Evolutionary conservation across 1,284 basidiomycete species (phyloP).

Genomic region (Fomitopsis betulina): DNA sequence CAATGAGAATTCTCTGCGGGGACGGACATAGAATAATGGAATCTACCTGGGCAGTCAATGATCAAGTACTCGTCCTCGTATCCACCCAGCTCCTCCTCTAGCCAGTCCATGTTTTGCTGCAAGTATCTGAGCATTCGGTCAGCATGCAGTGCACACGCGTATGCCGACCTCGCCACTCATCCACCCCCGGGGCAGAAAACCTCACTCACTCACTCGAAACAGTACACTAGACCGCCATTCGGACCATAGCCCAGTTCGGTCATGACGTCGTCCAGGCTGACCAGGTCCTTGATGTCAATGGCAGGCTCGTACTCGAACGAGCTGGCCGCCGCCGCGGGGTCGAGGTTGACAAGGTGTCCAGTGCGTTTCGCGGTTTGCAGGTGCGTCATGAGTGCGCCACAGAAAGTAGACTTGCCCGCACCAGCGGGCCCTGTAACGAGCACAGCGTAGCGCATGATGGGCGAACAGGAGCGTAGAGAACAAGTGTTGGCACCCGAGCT

Average conservation of each 20-base stretch:
- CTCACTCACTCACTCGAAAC: slow-evolving; percentile 92
- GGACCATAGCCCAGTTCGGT: slow-evolving; percentile 92
- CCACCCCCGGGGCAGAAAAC: neutral
- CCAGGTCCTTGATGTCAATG: slow-evolving; percentile 93
- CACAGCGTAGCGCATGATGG: slow-evolving; percentile 83
- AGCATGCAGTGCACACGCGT: neutral
- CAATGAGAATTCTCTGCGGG: neutral
- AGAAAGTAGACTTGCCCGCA: slow-evolving; percentile 97
- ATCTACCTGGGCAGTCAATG: slow-evolving; percentile 93
- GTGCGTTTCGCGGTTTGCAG: slow-evolving; percentile 80
- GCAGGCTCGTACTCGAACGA: slow-evolving; percentile 92
- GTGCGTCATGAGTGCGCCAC: slow-evolving; percentile 86
- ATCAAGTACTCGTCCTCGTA: slow-evolving; percentile 98
- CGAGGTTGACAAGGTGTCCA: slow-evolving; percentile 94
- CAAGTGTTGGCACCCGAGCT: neutral
- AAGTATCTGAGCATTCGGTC: slow-evolving; percentile 67
- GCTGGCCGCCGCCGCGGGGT: slow-evolving; percentile 86
- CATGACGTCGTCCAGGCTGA: slow-evolving; percentile 96
- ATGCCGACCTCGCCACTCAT: neutral
- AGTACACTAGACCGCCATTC: slow-evolving; percentile 96
- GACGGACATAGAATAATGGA: neutral
- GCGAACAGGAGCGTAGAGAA: neutral
- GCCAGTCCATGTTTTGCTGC: slow-evolving; percentile 96
- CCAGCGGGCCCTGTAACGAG: slow-evolving; percentile 91
- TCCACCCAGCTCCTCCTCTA: slow-evolving; percentile 94